Evolutionary conservation across 345 rosid genomes (phyloP), one percentile per base, ranked within the genome.

Genomic region (Melastoma malabathricum): DNA sequence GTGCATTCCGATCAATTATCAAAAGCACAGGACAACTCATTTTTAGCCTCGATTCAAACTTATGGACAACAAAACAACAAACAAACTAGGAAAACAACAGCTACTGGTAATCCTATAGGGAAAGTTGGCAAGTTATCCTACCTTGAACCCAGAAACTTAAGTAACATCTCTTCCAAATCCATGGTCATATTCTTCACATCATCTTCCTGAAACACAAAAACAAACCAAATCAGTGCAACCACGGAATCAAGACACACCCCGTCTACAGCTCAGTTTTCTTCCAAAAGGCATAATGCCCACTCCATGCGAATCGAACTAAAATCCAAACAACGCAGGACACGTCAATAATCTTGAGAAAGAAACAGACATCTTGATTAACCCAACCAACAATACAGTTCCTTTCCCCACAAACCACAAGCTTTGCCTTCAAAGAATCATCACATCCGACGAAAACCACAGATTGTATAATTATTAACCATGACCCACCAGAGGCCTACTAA

Each of bases 161-260:
- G 43, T 68, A 46, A 83, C 34, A 85, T 51, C 55, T 75, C 82
- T 54, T 81, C 94, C 69, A 85, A 64, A 64, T 75, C 80, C 51
- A 70, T 65, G 14, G 69, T 63, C 18, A 65, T 43, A 47, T 4
- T 62, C 34, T 38, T 52, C 56, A 64, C 48, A 23, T 59, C 83
- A 67, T 64, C 72, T 64, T 79, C 67, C 97, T 85, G 75, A 61
- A 73, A 45, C 52, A 15, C 44, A 50, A 25, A 54, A 4, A n/a
- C 34, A 34, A 46, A 29, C 15, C 4, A 4, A 47, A 19, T 46
- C 7, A n/a, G 38, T 14, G 20, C 46, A 13, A 47, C 39, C 23
- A 56, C 29, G 38, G 15, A 41, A 19, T 8, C 18, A n/a, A n/a
- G n/a, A 4, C 1, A 31, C 38, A 31, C 10, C 38, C 38, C 38